Evolutionary conservation across 768 basidiomycete species (phyloP).

Genomic region (Phanerochaete sordida): DNA sequence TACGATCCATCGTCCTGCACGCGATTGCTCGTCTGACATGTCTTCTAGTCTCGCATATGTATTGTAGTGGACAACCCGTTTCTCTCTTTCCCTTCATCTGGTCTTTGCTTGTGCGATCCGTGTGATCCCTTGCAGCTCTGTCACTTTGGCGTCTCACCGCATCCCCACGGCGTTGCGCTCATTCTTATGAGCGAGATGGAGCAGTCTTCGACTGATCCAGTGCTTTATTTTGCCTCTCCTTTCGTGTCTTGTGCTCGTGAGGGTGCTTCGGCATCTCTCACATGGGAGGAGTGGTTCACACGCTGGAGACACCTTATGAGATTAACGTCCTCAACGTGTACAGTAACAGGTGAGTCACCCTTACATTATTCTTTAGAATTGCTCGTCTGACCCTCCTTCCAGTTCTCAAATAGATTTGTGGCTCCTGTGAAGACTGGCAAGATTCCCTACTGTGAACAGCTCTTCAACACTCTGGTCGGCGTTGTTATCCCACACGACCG

Average conservation of each 20-base stretch:
- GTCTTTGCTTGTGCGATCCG: neutral
- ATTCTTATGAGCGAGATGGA: constrained; percentile 82
- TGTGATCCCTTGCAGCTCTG: constrained; percentile 41
- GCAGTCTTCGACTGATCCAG: constrained; percentile 25
- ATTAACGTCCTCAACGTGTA: neutral
- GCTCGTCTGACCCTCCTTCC: neutral
- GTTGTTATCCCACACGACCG: constrained; percentile 65
- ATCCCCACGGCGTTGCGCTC: constrained; percentile 65
- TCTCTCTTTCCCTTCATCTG: neutral
- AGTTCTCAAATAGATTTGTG: constrained; percentile 2
- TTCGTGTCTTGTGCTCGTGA: constrained; percentile 19
- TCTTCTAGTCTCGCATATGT: constrained; percentile 29
- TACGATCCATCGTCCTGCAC: constrained; percentile 8
- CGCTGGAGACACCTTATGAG: constrained; percentile 38
- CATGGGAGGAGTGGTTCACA: constrained; percentile 48
- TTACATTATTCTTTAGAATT: neutral
- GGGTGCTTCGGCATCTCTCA: constrained; percentile 22
- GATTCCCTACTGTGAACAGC: constrained; percentile 32
- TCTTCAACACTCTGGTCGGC: constrained; percentile 97
- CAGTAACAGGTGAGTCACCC: constrained; percentile 11
- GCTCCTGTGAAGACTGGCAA: neutral
- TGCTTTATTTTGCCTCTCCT: constrained; percentile 39
- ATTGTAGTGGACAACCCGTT: constrained; percentile 30
- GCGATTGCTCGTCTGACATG: constrained; percentile 11
- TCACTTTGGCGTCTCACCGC: constrained; percentile 84